Evolutionary conservation across 73 alveolate genomes (phyloP).

Genomic region (Stentor roeselii): DNA sequence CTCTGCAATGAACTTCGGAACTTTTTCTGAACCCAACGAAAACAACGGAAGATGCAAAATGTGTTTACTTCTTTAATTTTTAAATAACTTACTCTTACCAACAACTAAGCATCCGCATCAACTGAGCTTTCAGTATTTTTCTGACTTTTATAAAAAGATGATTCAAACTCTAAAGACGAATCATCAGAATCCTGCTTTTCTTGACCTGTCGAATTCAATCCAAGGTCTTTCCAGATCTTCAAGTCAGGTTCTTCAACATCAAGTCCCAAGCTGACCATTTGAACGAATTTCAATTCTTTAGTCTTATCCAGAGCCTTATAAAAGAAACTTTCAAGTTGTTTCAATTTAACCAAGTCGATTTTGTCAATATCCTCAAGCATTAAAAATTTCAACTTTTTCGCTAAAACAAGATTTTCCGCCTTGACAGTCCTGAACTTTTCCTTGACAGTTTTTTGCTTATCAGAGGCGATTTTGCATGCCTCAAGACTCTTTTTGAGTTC

Average conservation of each 20-base stretch:
- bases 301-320: background rate
- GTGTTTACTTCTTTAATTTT: background rate
- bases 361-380: background rate
- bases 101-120: background rate
- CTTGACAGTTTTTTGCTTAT: background rate
- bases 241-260: background rate
- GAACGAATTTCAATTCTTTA: background rate
- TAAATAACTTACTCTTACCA: no score
- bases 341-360: background rate
- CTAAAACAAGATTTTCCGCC: background rate
- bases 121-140: background rate
- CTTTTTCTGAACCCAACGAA: background rate
- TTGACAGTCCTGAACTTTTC: background rate
- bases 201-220: no score
- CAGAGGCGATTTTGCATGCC: background rate
- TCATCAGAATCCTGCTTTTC: background rate
- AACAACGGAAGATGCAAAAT: background rate
- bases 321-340: conserved; percentile 3
- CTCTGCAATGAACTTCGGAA: background rate
- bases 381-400: no score
- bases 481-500: background rate
- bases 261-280: background rate
- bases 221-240: background rate
- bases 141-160: conserved; percentile 18
- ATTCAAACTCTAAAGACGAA: background rate